Evolutionary conservation across 1,284 basidiomycete species (phyloP).

Genomic region (Rhizopogon hawkerae): DNA sequence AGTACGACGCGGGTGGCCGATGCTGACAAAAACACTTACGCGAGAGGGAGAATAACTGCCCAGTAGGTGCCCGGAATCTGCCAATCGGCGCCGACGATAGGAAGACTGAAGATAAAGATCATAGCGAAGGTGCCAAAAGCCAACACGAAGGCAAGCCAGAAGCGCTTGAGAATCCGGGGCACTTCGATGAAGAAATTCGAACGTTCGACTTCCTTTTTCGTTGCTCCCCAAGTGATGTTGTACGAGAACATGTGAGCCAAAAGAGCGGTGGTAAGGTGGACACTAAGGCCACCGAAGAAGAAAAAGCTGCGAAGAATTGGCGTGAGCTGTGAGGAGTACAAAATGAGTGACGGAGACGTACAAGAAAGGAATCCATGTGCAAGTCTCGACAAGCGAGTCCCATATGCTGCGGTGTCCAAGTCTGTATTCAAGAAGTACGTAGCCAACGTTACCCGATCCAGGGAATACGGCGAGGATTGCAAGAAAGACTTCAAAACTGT

Average conservation of each 20-base stretch:
- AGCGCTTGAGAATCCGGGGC: slow-evolving; percentile 34
- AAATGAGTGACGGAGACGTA: slow-evolving; percentile 28
- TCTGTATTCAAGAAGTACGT: slow-evolving; percentile 65
- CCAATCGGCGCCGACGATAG: slow-evolving; percentile 39
- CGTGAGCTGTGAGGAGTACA: not conserved
- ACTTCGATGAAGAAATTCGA: slow-evolving; percentile 44
- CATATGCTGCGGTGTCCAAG: slow-evolving; percentile 51
- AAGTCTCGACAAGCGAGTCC: slow-evolving; percentile 49
- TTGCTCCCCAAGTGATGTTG: slow-evolving; percentile 39
- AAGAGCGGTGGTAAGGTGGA: slow-evolving; percentile 33
- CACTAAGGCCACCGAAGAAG: slow-evolving; percentile 36
- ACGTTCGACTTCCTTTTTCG: slow-evolving; percentile 33
- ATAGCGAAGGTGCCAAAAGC: slow-evolving; percentile 29
- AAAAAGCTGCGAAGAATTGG: slow-evolving; percentile 24
- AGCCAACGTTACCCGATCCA: slow-evolving; percentile 59
- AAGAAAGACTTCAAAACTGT: slow-evolving; percentile 64
- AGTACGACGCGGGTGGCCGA: not conserved
- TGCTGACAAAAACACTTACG: slow-evolving; percentile 16
- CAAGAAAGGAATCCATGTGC: slow-evolving; percentile 71
- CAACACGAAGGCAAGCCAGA: slow-evolving; percentile 29
- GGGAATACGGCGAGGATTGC: slow-evolving; percentile 69
- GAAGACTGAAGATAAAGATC: slow-evolving; percentile 32
- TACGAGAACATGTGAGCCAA: slow-evolving; percentile 36
- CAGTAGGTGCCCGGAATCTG: slow-evolving; percentile 32
- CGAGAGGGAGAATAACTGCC: slow-evolving; percentile 39